These are phyloP conservation scores for Monosporascus sp. DNA, from an alignment of 2,329 filamentous ascomycete species.

Conservation along the genomic window DNA sequence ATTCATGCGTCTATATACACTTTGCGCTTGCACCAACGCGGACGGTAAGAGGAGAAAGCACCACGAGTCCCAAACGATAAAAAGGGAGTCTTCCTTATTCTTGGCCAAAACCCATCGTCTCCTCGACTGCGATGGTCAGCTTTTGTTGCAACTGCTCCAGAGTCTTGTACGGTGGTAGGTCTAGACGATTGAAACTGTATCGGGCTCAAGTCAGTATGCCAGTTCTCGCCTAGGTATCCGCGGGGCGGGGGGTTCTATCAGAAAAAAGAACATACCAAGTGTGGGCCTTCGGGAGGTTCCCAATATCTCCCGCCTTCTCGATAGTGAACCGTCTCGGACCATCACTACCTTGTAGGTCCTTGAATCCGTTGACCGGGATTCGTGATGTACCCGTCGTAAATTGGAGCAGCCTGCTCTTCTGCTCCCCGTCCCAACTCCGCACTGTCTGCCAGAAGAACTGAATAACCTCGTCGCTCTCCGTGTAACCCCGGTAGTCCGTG, in stretches of 20 bases:
- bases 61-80: not conserved
- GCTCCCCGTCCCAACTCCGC: constrained; percentile 93
- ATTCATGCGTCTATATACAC: not conserved
- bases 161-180: constrained; percentile 88
- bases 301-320: constrained; percentile 90
- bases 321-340: constrained; percentile 95
- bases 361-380: constrained; percentile 99
- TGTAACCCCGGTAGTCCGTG: constrained; percentile 97
- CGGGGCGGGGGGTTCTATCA: not conserved
- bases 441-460: constrained; percentile 99
- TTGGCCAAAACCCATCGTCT: constrained; percentile 98
- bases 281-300: constrained; percentile 91
- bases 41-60: not conserved
- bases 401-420: constrained; percentile 92
- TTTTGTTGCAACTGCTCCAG: constrained; percentile 83
- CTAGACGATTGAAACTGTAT: constrained; percentile 88
- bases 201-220: constrained; percentile 19
- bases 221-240: constrained; percentile 1
- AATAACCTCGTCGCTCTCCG: constrained; percentile 94
- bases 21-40: not conserved
- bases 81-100: constrained; percentile 54
- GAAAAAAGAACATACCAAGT: constrained; percentile 69
- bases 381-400: constrained; percentile 96
- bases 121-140: constrained; percentile 93
- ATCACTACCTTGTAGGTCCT: constrained; percentile 95